phyloP scores from a whole-genome alignment of 345 rosid species.

The Gossypium rotundifolium region DNA sequence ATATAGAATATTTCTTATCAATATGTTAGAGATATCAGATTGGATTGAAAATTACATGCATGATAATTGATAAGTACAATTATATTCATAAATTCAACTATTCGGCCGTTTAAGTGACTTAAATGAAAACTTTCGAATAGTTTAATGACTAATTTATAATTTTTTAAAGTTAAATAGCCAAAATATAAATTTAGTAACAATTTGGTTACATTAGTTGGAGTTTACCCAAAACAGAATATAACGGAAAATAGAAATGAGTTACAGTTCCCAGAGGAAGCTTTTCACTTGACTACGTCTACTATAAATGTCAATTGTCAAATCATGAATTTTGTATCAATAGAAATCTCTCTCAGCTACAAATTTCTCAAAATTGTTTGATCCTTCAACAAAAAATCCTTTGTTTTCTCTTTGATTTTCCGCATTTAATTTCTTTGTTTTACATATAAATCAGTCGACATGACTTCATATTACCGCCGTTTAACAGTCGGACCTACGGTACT shows the following conservation, averaged over 20 bases:
- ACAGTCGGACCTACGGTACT: conserved; percentile 26
- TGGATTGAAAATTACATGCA: no score
- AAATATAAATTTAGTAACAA: no score
- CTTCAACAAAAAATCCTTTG: not conserved
- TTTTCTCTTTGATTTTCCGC: not conserved
- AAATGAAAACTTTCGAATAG: no score
- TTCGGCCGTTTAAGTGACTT: no score
- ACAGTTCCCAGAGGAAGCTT: not conserved
- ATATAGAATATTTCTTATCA: no score
- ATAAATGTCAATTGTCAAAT: not conserved
- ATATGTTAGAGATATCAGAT: no score
- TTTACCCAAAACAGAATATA: no score
- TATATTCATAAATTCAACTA: no score
- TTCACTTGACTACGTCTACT: not conserved
- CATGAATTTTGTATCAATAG: not conserved
- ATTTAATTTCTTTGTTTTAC: not conserved
- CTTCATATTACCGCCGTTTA: conserved; percentile 45
- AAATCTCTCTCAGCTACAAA: not conserved
- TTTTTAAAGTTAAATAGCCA: no score
- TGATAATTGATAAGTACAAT: no score
- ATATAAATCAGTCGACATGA: conserved; percentile 29
- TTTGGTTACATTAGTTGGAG: no score
- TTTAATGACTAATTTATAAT: no score
- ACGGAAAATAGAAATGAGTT: not conserved
- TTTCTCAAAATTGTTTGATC: not conserved